phyloP scores from a whole-genome alignment of 306 rosid species.

The Biancaea sappan region DNA sequence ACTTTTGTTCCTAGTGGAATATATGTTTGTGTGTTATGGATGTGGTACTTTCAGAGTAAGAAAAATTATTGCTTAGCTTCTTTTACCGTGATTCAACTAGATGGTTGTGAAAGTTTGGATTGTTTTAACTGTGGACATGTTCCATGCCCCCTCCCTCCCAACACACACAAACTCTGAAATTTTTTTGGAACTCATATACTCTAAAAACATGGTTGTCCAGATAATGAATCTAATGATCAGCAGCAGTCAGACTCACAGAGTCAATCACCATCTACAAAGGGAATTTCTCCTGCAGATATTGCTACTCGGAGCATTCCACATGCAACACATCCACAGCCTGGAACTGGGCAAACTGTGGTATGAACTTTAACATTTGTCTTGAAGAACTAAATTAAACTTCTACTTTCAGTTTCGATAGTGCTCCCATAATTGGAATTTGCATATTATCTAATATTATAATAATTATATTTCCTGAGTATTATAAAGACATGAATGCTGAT shows the following conservation, averaged over 20 bases:
- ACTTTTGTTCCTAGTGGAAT: not conserved
- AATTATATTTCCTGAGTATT: conserved; percentile 3
- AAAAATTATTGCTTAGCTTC: not conserved
- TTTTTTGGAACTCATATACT: not conserved
- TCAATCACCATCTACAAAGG: conserved; percentile 56
- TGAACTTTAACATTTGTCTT: conserved; percentile 32
- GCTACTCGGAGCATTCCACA: conserved; percentile 51
- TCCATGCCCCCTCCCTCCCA: not conserved
- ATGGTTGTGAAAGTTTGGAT: not conserved
- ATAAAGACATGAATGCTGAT: conserved; percentile 12
- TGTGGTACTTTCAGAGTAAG: not conserved
- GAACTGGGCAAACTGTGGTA: conserved; percentile 69
- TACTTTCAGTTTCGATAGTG: conserved; percentile 3
- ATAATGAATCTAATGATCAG: conserved; percentile 66
- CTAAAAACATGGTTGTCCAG: conserved; percentile 44
- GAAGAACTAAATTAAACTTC: conserved; percentile 6
- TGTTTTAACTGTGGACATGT: not conserved
- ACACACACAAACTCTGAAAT: no score
- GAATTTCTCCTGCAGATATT: conserved; percentile 52
- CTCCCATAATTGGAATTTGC: conserved; percentile 2
- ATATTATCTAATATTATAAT: not conserved
- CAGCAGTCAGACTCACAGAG: conserved; percentile 58
- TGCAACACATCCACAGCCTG: conserved; percentile 57
- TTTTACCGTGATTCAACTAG: not conserved
- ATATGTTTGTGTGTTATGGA: not conserved